Conservation (phyloP, 2,329 filamentous ascomycete species). For the Biscogniauxia sp. region DNA sequence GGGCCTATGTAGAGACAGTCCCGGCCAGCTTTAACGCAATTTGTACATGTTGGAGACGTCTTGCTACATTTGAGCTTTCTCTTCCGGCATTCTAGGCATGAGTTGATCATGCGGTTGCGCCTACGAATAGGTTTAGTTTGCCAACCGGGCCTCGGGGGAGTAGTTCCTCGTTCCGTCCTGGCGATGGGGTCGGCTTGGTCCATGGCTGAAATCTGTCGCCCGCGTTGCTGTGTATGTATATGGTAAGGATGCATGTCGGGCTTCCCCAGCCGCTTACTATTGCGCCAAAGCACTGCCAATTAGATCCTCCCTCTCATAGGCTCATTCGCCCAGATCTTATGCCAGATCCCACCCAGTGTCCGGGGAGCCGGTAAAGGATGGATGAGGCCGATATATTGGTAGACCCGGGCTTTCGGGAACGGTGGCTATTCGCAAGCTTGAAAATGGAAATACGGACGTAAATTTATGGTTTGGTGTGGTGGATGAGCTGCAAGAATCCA, state of each 20-base stretch:
- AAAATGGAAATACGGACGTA: conserved; percentile 26
- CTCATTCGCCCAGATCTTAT: conserved; percentile 23
- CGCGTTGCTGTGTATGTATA: conserved; percentile 1
- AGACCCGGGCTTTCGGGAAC: conserved; percentile 9
- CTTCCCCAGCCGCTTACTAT: conserved; percentile 6
- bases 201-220: conserved; percentile 14
- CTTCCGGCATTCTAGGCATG: conserved; percentile 68
- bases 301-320: conserved; percentile 27
- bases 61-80: conserved; percentile 80
- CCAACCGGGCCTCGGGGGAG: conserved; percentile 18
- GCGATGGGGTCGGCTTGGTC: conserved; percentile 21
- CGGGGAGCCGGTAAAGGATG: conserved; percentile 20
- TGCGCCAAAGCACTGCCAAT: conserved; percentile 20
- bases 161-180: conserved; percentile 21
- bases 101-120: conserved; percentile 65
- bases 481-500: conserved; percentile 16
- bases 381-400: conserved; percentile 22
- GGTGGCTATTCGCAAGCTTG: conserved; percentile 4
- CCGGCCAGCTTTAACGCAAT: conserved; percentile 55
- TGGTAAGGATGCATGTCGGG: background rate
- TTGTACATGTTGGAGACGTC: conserved; percentile 63
- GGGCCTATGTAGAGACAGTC: conserved; percentile 64
- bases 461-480: conserved; percentile 23
- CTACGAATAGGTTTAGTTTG: conserved; percentile 49
- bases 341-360: conserved; percentile 27